Conservation (phyloP, 2,329 filamentous ascomycete genomes). For the Hypoxylon sp. region DNA sequence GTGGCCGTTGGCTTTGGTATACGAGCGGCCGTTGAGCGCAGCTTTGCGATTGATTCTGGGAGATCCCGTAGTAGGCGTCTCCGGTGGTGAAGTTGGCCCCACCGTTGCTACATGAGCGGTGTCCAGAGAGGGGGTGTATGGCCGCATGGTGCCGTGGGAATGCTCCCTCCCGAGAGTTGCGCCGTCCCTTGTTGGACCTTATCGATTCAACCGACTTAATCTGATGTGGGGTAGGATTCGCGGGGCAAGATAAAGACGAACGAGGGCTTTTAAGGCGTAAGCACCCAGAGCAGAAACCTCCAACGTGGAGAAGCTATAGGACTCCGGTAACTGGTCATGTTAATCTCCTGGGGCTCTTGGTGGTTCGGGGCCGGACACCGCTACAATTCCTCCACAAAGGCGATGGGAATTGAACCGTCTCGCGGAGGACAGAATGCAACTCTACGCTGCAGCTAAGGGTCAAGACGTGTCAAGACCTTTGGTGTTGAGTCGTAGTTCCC, state of each 20-base stretch:
- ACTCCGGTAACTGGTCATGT: conserved; percentile 60
- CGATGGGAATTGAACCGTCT: conserved; percentile 38
- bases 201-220: conserved; percentile 46
- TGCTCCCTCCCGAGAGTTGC: conserved; percentile 45
- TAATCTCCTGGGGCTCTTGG: conserved; percentile 52
- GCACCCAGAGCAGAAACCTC: conserved; percentile 59
- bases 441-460: conserved; percentile 29
- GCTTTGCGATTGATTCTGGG: conserved; percentile 47
- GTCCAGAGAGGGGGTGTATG: conserved; percentile 48
- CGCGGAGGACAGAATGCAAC: conserved; percentile 34
- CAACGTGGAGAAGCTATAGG: conserved; percentile 57
- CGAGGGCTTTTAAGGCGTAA: conserved; percentile 55
- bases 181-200: conserved; percentile 45
- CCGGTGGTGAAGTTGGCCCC: conserved; percentile 56
- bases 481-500: conserved; percentile 27
- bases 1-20: conserved; percentile 44
- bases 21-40: conserved; percentile 39
- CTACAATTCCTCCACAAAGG: conserved; percentile 47
- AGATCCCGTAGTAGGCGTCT: conserved; percentile 54
- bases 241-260: conserved; percentile 46
- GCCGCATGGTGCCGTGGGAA: conserved; percentile 49
- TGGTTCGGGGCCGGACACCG: conserved; percentile 46
- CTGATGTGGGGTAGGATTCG: conserved; percentile 50
- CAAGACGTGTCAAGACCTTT: conserved; percentile 15
- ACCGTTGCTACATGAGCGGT: conserved; percentile 42